Percentiles rank a stretch among this genome's conserved stretches.
phyloP scores from a whole-genome alignment of 202 grass and related monocot genomes.

The Panicum hallii region DNA sequence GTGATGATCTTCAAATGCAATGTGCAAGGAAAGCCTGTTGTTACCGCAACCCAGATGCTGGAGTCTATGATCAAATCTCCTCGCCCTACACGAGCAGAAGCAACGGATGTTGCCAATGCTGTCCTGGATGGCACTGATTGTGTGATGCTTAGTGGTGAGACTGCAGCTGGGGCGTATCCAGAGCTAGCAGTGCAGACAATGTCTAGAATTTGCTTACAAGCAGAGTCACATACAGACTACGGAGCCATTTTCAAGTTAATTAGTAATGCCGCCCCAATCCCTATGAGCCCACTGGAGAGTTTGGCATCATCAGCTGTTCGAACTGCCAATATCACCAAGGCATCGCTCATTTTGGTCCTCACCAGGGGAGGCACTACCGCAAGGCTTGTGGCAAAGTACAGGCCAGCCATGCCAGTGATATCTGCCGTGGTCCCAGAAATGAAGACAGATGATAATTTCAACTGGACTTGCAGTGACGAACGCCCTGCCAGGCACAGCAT shows the following conservation, averaged over 20 bases:
- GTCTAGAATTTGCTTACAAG: slow-evolving; percentile 77
- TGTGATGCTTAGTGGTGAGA: slow-evolving; percentile 91
- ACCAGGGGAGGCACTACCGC: slow-evolving; percentile 82
- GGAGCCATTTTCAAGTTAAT: slow-evolving; percentile 65
- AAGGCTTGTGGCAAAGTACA: slow-evolving; percentile 84
- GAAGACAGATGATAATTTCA: slow-evolving; percentile 67
- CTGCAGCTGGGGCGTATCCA: slow-evolving; percentile 80
- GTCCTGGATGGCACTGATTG: slow-evolving; percentile 87
- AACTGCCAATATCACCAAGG: slow-evolving; percentile 63
- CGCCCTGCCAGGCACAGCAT: slow-evolving; percentile 78
- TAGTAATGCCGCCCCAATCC: slow-evolving; percentile 50
- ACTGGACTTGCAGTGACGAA: slow-evolving; percentile 86
- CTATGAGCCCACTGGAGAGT: slow-evolving; percentile 81
- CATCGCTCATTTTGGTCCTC: slow-evolving; percentile 82
- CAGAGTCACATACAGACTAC: slow-evolving; percentile 69
- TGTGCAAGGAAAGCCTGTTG: slow-evolving; percentile 81
- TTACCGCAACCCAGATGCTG: slow-evolving; percentile 93
- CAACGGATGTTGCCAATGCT: slow-evolving; percentile 89
- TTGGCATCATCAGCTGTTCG: slow-evolving; percentile 80
- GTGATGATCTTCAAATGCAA: slow-evolving; percentile 96
- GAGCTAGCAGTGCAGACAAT: slow-evolving; percentile 82
- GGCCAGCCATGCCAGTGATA: slow-evolving; percentile 70
- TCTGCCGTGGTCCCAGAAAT: slow-evolving; percentile 68
- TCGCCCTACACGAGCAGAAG: slow-evolving; percentile 79
- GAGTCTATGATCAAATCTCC: slow-evolving; percentile 97